Base-by-base conservation (phyloP, 495 filamentous ascomycete genomes). In the Trichoderma reesei region DNA sequence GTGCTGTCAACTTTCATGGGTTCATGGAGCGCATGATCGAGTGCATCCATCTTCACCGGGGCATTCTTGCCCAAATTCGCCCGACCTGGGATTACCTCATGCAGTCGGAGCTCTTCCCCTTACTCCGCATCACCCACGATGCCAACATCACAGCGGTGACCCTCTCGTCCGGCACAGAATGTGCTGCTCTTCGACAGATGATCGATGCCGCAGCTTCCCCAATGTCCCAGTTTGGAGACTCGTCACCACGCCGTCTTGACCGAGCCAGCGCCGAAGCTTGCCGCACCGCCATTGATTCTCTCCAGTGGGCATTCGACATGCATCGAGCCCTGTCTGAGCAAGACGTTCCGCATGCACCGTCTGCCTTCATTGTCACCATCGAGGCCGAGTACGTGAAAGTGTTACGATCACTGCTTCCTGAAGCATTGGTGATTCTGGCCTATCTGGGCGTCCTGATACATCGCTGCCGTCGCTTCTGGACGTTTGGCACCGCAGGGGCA, bases 351-450 rank as follows among this genome's bases (percentile, higher is more conserved):
- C 61, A 63, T 44, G 61, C 61, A 4, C 62, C 61, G 0, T 79
- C 78, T 75, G 71, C 69, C 3, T 70, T 75, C 3, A 65, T 65
- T 2, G 36, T 63, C 61, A 65, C 69, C 5, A 60, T 79, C 1
- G 41, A 70, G 0, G 14, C 67, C 0, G 75, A 73, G 6, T 81
- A 73, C 63, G 71, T 74, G 9, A 67, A 74, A 9, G 42, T 75
- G 2, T 64, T 82, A 1, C 67, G 64, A 36, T n/a, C 68, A 60
- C 63, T 75, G 20, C 67, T 68, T 59, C 74, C 79, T 0, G 75
- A 78, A 65, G 75, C 79, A 1, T 66, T 82, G 51, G 66, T 79
- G 5, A 74, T 82, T 6, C 65, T 79, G 33, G 77, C 75, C 11
- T 71, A 78, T 67, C 79, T 71, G 62, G 73, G 70, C 2, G 68